Evolutionary conservation across 768 basidiomycete species (phyloP).

Genomic region (Russula earlei): DNA sequence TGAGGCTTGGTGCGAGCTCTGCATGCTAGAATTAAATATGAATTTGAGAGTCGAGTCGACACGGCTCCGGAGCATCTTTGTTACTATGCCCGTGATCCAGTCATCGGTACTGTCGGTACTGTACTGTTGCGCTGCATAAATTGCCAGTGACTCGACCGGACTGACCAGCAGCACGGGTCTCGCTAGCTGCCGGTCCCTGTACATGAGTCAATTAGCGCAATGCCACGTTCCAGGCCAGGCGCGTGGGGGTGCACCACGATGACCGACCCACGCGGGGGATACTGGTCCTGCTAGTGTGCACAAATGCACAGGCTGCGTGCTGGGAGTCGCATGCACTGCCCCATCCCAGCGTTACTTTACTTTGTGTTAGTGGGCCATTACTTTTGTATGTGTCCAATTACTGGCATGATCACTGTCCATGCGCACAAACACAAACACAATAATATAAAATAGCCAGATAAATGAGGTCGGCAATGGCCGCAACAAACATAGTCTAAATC

Average conservation of each 20-base stretch:
- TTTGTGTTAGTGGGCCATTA: too few species aligned
- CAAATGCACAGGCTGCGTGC: too few species aligned
- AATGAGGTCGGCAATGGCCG: too few species aligned
- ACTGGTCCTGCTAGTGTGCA: too few species aligned
- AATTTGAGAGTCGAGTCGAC: background rate
- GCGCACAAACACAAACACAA: too few species aligned
- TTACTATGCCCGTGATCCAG: background rate
- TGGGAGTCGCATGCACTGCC: too few species aligned
- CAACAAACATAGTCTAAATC: too few species aligned
- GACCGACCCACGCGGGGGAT: background rate
- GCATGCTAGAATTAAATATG: background rate
- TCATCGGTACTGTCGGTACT: too few species aligned
- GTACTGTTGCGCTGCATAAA: background rate
- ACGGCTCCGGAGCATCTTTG: background rate
- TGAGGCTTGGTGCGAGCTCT: background rate
- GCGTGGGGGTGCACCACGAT: background rate
- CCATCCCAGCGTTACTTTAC: too few species aligned
- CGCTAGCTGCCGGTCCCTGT: background rate
- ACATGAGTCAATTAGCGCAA: background rate
- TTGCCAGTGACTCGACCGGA: conserved; percentile 5
- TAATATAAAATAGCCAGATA: too few species aligned
- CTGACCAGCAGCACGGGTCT: background rate
- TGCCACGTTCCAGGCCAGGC: background rate
- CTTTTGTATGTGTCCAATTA: too few species aligned
- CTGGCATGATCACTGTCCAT: too few species aligned